Conservation (phyloP, 441 rosid species). For the Hypseocharis bilobata region DNA sequence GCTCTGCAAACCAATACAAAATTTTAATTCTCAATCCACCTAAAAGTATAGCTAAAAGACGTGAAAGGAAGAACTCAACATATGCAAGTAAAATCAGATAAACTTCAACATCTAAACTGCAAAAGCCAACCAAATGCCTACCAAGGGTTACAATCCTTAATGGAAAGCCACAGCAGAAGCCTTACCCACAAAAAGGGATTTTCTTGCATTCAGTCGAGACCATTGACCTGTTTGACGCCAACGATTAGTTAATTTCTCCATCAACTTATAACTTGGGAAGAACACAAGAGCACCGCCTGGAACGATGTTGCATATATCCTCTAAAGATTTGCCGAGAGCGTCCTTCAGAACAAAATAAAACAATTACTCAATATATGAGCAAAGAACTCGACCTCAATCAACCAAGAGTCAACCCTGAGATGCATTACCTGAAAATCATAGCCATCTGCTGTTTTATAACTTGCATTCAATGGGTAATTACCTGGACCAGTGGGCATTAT, state of each 20-base stretch:
- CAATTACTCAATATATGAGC: constrained; percentile 13
- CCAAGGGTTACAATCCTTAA: neutral
- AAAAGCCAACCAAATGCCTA: constrained; percentile 3
- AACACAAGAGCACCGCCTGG: constrained; percentile 87
- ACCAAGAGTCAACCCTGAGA: constrained; percentile 20
- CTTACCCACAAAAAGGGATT: constrained; percentile 68
- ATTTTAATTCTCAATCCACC: constrained; percentile 17
- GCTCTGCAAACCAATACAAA: constrained; percentile 49
- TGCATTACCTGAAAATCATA: constrained; percentile 68
- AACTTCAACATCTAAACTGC: constrained; percentile 13
- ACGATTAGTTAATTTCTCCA: constrained; percentile 78
- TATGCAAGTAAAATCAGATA: constrained; percentile 2
- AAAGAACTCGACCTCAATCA: constrained; percentile 12
- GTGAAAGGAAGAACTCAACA: constrained; percentile 16
- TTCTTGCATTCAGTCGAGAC: constrained; percentile 58
- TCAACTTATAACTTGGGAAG: constrained; percentile 95
- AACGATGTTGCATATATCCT: constrained; percentile 70
- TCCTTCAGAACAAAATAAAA: constrained; percentile 47
- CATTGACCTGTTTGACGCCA: constrained; percentile 95
- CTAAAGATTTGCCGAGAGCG: constrained; percentile 75
- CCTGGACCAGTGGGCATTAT: constrained; percentile 63
- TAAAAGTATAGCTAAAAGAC: constrained; percentile 5
- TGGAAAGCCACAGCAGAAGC: constrained; percentile 5
- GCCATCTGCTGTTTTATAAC: constrained; percentile 77
- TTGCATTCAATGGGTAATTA: constrained; percentile 71